These are phyloP conservation scores for Sphagnum tenellum DNA, from an alignment of 225 moss, liverwort and hornwort genomes.

Conservation along the genomic window DNA sequence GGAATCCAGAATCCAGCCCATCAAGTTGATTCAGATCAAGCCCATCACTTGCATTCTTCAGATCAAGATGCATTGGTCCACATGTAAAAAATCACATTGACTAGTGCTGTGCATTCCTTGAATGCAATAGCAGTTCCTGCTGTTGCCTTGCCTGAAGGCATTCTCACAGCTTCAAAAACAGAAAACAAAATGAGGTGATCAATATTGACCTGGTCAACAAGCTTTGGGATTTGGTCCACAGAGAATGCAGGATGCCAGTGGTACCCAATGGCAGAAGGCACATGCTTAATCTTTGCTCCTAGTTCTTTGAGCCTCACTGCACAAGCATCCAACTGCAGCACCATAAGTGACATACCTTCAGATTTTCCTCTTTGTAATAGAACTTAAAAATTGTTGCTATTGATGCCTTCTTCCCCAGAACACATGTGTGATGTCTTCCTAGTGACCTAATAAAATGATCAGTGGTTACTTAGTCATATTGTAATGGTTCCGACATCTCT, in stretches of 20 bases:
- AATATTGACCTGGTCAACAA: conserved; percentile 61
- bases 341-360: background rate
- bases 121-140: too few species aligned
- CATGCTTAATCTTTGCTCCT: conserved; percentile 68
- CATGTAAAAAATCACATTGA: too few species aligned
- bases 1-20: too few species aligned
- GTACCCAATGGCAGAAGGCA: conserved; percentile 67
- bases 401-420: too few species aligned
- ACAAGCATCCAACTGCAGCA: background rate
- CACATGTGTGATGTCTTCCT: too few species aligned
- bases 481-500: too few species aligned
- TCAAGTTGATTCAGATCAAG: too few species aligned
- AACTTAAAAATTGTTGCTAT: background rate
- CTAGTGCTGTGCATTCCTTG: too few species aligned
- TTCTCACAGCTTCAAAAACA: background rate
- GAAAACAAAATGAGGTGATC: background rate
- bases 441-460: too few species aligned
- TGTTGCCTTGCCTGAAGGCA: background rate
- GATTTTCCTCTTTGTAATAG: background rate
- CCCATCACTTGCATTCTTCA: too few species aligned
- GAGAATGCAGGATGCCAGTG: conserved; percentile 88
- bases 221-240: conserved; percentile 60
- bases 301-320: conserved; percentile 75
- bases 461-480: too few species aligned
- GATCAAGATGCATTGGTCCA: too few species aligned